phyloP scores from a whole-genome alignment of 2,329 filamentous ascomycete species.

The Pestalotiopsis sp. region DNA sequence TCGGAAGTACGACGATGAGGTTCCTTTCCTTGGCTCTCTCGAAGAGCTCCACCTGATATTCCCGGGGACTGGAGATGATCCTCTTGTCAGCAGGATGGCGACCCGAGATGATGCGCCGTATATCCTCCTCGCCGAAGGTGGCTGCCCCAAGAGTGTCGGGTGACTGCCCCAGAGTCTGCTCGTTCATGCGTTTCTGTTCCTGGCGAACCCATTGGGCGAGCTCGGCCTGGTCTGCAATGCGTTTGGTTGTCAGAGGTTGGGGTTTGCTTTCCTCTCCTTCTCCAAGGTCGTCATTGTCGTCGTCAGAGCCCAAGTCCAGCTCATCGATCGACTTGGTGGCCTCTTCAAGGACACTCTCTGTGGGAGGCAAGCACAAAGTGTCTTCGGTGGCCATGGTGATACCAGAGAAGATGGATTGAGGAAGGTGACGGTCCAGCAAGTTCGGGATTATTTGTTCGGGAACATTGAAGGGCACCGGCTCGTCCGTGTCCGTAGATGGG shows the following conservation, averaged over 20 bases:
- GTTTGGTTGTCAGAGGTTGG: not conserved
- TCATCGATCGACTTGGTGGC: constrained; percentile 8
- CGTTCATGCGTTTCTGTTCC: constrained; percentile 18
- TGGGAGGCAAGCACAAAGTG: not conserved
- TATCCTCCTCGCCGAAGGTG: not conserved
- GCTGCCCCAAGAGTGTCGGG: not conserved
- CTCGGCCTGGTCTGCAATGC: constrained; percentile 5
- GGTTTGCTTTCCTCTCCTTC: constrained; percentile 16
- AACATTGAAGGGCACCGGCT: no score
- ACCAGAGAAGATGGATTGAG: not conserved
- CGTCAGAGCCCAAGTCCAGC: constrained; percentile 16
- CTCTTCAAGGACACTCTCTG: not conserved
- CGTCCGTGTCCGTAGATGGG: no score
- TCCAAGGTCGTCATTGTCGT: constrained; percentile 10
- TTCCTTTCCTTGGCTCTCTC: constrained; percentile 84
- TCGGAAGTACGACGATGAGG: constrained; percentile 78
- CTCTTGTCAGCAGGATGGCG: constrained; percentile 39
- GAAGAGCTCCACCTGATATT: constrained; percentile 92
- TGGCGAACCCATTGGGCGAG: constrained; percentile 24
- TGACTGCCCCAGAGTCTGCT: not conserved
- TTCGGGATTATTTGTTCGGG: not conserved
- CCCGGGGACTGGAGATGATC: constrained; percentile 77
- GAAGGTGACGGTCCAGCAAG: not conserved
- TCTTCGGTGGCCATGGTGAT: not conserved
- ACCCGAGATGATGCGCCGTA: not conserved